phyloP scores from a whole-genome alignment of 2,329 filamentous ascomycete species.

The Aspergillus viridinutans region DNA sequence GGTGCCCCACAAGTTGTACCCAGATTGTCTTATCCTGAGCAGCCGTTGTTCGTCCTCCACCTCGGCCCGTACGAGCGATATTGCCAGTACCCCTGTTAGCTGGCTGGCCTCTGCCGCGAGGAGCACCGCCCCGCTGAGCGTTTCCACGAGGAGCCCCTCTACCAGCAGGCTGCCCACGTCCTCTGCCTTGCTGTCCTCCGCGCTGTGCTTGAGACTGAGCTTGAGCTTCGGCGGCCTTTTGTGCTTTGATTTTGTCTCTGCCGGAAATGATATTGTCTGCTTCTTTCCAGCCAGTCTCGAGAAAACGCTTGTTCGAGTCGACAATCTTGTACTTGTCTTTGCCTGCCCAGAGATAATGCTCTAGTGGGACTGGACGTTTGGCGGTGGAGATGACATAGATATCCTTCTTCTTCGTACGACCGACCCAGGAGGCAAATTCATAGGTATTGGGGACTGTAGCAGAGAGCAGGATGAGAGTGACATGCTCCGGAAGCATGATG shows the following conservation, averaged over 20 bases:
- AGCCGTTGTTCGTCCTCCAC: conserved; percentile 79
- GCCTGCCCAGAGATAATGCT: conserved; percentile 93
- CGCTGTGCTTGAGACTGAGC: conserved; percentile 52
- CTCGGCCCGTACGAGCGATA: conserved; percentile 81
- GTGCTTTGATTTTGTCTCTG: conserved; percentile 68
- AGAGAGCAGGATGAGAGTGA: conserved; percentile 89
- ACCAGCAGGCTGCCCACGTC: conserved; percentile 53
- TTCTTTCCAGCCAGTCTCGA: conserved; percentile 92
- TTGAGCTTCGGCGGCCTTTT: conserved; percentile 48
- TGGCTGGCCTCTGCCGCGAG: conserved; percentile 55
- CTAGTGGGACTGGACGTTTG: conserved; percentile 88
- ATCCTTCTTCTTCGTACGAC: conserved; percentile 95
- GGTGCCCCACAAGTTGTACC: conserved; percentile 90
- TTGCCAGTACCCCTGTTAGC: conserved; percentile 66
- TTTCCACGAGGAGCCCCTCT: conserved; percentile 38
- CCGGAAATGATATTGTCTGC: conserved; percentile 78
- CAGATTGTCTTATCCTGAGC: conserved; percentile 95
- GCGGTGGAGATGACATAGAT: conserved; percentile 98
- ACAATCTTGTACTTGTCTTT: conserved; percentile 95
- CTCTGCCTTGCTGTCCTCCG: conserved; percentile 50
- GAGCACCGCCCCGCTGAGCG: conserved; percentile 37
- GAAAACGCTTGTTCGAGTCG: conserved; percentile 82
- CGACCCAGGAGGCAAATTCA: conserved; percentile 98
- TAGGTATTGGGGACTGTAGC: conserved; percentile 96
- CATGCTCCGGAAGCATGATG: conserved; percentile 97